Base-by-base conservation (phyloP, 148 eudicot genomes). In the Camellia sinensis region DNA sequence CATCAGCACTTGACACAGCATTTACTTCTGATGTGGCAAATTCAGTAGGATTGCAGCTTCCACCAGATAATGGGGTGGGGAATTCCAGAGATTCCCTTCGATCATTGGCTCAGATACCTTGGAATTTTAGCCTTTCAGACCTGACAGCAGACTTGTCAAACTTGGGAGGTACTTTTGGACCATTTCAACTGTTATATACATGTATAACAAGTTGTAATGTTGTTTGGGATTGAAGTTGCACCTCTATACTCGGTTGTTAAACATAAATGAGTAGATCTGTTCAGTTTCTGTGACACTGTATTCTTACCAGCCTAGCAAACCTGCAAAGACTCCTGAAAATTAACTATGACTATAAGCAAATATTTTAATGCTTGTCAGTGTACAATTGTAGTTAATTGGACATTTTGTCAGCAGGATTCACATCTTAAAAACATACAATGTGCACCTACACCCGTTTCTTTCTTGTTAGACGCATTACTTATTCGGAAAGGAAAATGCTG, bases 71-170 rank as follows among this genome's bases (percentile, higher is more conserved):
- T 79, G 98, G 92, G 44, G 89, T 83, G 52, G 94, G 91, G 57
- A 83, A 87, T 90, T 88, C 98, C 75, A 86, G 90, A 82, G 94
- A 91, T 84, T 83, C 92, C 43, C 91, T 92, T 5, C 85, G 94
- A 78, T 92, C 94, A 61, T 87, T 93, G 85, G 88, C 87, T 82
- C 98, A 93, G 85, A 91, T 95, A 44, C 98, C 98, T 19, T 95
- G 98, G 98, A 95, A 85, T 73, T 93, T 95, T 82, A 95, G 98
- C 81, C 91, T 95, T 66, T 93, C 98, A 29, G 98, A 95, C 85
- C 88, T 94, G 73, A 95, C 98, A 6, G 98, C 96, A 65, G 98
- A 95, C 83, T 87, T 95, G 75, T 90, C 98, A 40, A 95, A 95
- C 87, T 81, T 95, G 85, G 98, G 94, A 91, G 98, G 98, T 95